Conservation (phyloP, 345 rosid genomes). For the Murraya koenigii region DNA sequence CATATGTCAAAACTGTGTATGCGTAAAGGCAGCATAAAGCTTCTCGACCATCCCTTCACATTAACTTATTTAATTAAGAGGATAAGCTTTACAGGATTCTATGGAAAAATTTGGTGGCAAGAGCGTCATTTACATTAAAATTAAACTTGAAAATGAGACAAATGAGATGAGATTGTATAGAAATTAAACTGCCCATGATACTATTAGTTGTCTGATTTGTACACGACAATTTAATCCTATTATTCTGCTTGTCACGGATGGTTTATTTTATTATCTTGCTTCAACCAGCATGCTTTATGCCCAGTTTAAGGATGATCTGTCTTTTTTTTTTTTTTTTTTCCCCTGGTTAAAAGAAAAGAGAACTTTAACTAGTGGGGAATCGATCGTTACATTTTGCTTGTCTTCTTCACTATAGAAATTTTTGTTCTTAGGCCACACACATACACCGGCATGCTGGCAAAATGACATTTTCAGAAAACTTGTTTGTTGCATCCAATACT, state of each 20-base stretch:
- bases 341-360: neutral
- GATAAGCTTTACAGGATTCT: slow-evolving; percentile 1
- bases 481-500: slow-evolving; percentile 4
- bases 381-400: neutral
- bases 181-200: slow-evolving; percentile 10
- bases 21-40: slow-evolving; percentile 14
- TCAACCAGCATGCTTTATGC: slow-evolving; percentile 6
- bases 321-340: neutral
- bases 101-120: neutral
- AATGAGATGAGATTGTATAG: neutral
- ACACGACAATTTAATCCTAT: slow-evolving; percentile 19
- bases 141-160: slow-evolving; percentile 14
- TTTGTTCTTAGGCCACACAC: no score
- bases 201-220: slow-evolving; percentile 25
- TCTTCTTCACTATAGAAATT: neutral
- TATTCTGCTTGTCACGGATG: slow-evolving; percentile 32
- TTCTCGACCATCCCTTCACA: slow-evolving; percentile 8
- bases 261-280: slow-evolving; percentile 15
- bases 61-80: neutral
- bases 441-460: slow-evolving; percentile 2
- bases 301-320: neutral
- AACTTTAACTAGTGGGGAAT: neutral
- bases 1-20: slow-evolving; percentile 4
- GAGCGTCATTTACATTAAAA: neutral
- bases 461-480: neutral